Conservation (phyloP, 805 yeast species). For the Ogataea pilisensis region DNA sequence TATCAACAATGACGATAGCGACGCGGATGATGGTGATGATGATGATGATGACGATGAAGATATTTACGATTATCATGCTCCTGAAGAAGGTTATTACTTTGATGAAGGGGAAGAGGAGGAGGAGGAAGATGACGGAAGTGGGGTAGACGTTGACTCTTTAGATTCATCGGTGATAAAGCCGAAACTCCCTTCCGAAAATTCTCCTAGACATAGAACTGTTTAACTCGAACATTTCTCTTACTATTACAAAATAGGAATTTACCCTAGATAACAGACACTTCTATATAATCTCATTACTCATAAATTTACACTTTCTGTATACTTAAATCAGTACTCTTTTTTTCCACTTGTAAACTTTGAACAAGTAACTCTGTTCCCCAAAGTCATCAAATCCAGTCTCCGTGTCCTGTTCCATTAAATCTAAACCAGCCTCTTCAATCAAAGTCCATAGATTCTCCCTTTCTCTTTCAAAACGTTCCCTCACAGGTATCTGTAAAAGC, state of each 20-base stretch:
- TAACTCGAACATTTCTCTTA: no score
- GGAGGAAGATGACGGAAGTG: constrained; percentile 3
- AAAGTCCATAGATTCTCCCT: constrained; percentile 57
- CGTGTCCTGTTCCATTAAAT: constrained; percentile 33
- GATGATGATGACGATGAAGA: constrained; percentile 1
- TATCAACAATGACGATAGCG: constrained; percentile 8
- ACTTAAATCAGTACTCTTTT: no score
- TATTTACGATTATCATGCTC: constrained; percentile 1
- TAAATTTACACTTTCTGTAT: no score
- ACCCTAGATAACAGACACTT: no score
- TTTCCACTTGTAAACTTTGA: constrained; percentile 33
- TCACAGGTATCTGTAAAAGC: constrained; percentile 70
- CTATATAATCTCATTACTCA: not conserved
- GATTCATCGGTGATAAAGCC: no score
- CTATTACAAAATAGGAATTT: no score
- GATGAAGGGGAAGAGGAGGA: constrained; percentile 7
- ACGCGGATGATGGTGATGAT: constrained; percentile 9
- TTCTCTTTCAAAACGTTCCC: constrained; percentile 63
- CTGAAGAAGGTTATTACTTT: constrained; percentile 9
- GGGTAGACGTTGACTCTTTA: not conserved
- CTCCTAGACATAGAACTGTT: no score
- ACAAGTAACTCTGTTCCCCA: constrained; percentile 63
- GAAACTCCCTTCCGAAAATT: no score
- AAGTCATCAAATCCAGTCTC: constrained; percentile 83
- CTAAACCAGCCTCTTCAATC: constrained; percentile 35